Evolutionary conservation across 208 protist species (phyloP).

Genomic region (Trypanosoma cruzi): DNA sequence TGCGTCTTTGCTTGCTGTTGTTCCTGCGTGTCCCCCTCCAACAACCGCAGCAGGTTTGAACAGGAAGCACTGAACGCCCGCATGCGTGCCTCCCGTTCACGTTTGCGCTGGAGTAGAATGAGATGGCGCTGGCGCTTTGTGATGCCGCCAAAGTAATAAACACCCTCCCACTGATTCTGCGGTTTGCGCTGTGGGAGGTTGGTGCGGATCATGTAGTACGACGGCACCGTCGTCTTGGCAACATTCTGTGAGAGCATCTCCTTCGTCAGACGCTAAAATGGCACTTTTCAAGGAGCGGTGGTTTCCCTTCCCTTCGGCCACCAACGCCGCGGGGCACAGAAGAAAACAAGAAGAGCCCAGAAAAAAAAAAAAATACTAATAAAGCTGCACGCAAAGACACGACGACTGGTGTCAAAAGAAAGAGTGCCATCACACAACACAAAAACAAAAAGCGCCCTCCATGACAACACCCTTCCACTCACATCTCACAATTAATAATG

Average conservation of each 20-base stretch:
- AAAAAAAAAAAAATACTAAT: not conserved
- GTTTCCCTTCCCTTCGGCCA: not conserved
- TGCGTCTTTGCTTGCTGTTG: slow-evolving; percentile 7
- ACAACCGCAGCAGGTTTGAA: slow-evolving; percentile 15
- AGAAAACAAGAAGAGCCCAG: not conserved
- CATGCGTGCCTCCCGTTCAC: slow-evolving; percentile 44
- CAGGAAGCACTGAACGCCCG: slow-evolving; percentile 33
- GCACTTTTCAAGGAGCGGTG: not conserved
- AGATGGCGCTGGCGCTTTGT: slow-evolving; percentile 80
- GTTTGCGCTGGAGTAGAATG: slow-evolving; percentile 77
- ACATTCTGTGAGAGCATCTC: slow-evolving; percentile 85
- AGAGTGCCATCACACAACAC: too few relatives aligned
- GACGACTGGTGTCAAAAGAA: too few relatives aligned
- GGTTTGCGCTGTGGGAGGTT: slow-evolving; percentile 88
- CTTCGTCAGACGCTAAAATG: not conserved
- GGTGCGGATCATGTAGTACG: slow-evolving; percentile 87
- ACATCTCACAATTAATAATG: too few relatives aligned
- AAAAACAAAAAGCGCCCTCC: too few relatives aligned
- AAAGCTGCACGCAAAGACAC: not conserved
- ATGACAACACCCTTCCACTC: too few relatives aligned
- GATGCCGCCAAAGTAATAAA: slow-evolving; percentile 88
- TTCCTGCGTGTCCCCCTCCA: slow-evolving; percentile 6
- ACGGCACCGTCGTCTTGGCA: slow-evolving; percentile 85
- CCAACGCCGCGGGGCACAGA: not conserved
- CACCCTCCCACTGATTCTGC: slow-evolving; percentile 87